These are phyloP conservation scores for Botryotinia narcissicola DNA, from an alignment of 2,329 filamentous ascomycete genomes.

Conservation along the genomic window DNA sequence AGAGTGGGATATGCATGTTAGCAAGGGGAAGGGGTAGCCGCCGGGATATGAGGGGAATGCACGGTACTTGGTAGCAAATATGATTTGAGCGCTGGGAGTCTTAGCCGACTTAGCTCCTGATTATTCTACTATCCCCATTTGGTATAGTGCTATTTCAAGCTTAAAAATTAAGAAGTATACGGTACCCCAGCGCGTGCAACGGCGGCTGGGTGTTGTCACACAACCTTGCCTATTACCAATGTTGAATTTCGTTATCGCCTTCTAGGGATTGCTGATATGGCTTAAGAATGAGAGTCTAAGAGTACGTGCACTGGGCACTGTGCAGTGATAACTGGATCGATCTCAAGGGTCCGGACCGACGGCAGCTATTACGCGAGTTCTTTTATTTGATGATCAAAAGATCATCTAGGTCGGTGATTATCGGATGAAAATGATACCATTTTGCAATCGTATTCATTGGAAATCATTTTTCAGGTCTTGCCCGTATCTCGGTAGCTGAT, in stretches of 20 bases:
- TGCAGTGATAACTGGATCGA: conserved; percentile 1
- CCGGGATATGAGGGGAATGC: conserved; percentile 16
- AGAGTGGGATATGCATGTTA: conserved; percentile 20
- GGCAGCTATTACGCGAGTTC: not conserved
- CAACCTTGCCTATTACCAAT: conserved; percentile 4
- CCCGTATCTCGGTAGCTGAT: conserved; percentile 1
- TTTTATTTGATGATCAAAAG: conserved; percentile 11
- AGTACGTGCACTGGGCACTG: conserved; percentile 5
- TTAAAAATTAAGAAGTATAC: conserved; percentile 6
- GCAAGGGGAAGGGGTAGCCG: conserved; percentile 16
- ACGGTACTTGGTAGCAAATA: conserved; percentile 15
- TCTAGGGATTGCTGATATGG: not conserved
- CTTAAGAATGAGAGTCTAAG: not conserved
- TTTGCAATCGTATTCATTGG: not conserved
- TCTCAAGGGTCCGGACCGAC: conserved; percentile 10
- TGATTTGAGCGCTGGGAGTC: not conserved
- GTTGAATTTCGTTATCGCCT: not conserved
- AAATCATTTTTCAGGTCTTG: not conserved
- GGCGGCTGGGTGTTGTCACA: conserved; percentile 17
- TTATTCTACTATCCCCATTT: not conserved
- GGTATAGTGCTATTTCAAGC: conserved; percentile 14
- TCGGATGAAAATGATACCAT: not conserved
- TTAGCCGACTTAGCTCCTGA: conserved; percentile 3
- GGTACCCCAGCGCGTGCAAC: conserved; percentile 10
- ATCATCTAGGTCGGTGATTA: conserved; percentile 1